Evolutionary conservation across 129 eudicot species (phyloP).

Genomic region (Helianthus annuus): HanXRQr2.0-SUNRISE NC_035435.2:74369884-74370383

Average conservation of each 20-base stretch:
- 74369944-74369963: conserved; percentile 30
- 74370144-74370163: neutral
- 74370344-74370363: too few species aligned
- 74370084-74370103: neutral
- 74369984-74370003: conserved; percentile 44
- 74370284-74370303: too few species aligned
- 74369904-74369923: conserved; percentile 24
- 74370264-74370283: too few species aligned
- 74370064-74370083: conserved; percentile 31
- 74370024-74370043: conserved; percentile 44
- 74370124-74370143: too few species aligned
- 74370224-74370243: too few species aligned
- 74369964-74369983: conserved; percentile 35
- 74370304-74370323: too few species aligned
- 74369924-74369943: conserved; percentile 26
- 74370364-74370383: too few species aligned
- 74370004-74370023: conserved; percentile 37
- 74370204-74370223: too few species aligned
- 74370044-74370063: conserved; percentile 58
- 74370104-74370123: neutral
- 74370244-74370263: too few species aligned
- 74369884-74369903: conserved; percentile 41
- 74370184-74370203: too few species aligned
- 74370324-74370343: too few species aligned
- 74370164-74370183: neutral